Conservation (phyloP, 179 eudicot genomes). For the Silene noctiflora region DNA sequence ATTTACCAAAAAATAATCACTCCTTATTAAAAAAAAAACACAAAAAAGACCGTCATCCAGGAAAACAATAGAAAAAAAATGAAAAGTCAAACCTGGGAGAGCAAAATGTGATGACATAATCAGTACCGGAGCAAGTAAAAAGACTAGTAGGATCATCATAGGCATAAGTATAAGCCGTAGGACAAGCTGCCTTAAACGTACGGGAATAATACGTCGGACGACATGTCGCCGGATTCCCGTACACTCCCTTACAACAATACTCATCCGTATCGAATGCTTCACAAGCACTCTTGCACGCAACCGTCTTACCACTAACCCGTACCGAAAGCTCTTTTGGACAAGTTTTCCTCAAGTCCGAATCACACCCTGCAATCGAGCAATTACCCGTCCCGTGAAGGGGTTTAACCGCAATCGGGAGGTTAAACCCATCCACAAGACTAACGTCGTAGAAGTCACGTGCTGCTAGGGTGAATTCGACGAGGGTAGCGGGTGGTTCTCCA, state of each 20-base stretch:
- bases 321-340: constrained; percentile 55
- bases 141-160: constrained; percentile 75
- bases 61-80: not conserved
- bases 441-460: constrained; percentile 64
- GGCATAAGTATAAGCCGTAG: constrained; percentile 77
- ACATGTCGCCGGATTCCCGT: constrained; percentile 56
- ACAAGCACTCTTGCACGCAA: constrained; percentile 80
- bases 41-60: too few species aligned
- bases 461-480: constrained; percentile 72
- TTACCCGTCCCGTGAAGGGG: constrained; percentile 69
- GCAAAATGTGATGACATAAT: constrained; percentile 62
- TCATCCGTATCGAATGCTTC: constrained; percentile 66
- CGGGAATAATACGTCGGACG: constrained; percentile 56
- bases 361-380: constrained; percentile 76
- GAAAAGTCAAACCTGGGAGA: constrained; percentile 37
- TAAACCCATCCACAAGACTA: constrained; percentile 87
- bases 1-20: too few species aligned
- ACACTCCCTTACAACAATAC: constrained; percentile 66
- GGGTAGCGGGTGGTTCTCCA: constrained; percentile 69
- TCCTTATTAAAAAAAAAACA: too few species aligned
- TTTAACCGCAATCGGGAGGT: constrained; percentile 63
- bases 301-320: constrained; percentile 40
- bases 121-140: constrained; percentile 53
- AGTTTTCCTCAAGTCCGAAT: constrained; percentile 37
- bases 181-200: constrained; percentile 68